phyloP scores from a whole-genome alignment of 495 filamentous ascomycete species.

The Aspergillus affinis region DNA sequence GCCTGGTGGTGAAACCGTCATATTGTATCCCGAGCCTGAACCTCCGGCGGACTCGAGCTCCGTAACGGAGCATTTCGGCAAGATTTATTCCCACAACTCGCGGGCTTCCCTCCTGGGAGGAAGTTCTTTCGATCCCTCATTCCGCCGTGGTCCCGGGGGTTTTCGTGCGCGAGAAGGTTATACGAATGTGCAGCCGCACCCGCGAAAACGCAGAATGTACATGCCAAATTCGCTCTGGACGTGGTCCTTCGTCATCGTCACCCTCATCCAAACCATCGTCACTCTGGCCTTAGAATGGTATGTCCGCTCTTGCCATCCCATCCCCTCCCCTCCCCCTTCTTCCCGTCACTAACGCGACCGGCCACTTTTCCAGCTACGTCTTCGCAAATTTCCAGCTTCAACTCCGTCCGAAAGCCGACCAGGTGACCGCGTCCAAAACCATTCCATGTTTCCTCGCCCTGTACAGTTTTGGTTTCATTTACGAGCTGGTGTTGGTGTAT shows the following conservation, averaged over 20 bases:
- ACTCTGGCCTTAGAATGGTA: conserved; percentile 85
- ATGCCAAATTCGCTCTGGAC: conserved; percentile 82
- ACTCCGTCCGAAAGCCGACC: conserved; percentile 48
- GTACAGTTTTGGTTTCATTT: conserved; percentile 97
- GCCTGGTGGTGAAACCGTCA: conserved; percentile 40
- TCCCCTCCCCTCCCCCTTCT: background rate
- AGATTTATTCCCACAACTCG: conserved; percentile 61
- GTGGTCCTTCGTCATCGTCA: conserved; percentile 75
- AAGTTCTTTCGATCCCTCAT: conserved; percentile 50
- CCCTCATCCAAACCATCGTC: conserved; percentile 72
- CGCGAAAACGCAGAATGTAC: conserved; percentile 53
- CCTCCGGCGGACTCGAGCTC: conserved; percentile 36
- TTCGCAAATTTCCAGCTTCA: conserved; percentile 63
- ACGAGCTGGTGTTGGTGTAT: conserved; percentile 83
- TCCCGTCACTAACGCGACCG: conserved; percentile 11
- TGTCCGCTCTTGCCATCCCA: conserved; percentile 30
- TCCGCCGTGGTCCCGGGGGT: conserved; percentile 44
- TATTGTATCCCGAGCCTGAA: conserved; percentile 34
- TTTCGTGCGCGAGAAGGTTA: conserved; percentile 60
- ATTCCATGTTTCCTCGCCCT: conserved; percentile 89
- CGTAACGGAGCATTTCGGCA: conserved; percentile 50
- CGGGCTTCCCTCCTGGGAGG: conserved; percentile 66
- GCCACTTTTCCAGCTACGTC: conserved; percentile 37
- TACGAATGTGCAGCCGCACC: conserved; percentile 31
- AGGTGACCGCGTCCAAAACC: conserved; percentile 54